Evolutionary conservation across 1,284 basidiomycete genomes (phyloP).

Genomic region (Lignosus rhinocerotis): DNA sequence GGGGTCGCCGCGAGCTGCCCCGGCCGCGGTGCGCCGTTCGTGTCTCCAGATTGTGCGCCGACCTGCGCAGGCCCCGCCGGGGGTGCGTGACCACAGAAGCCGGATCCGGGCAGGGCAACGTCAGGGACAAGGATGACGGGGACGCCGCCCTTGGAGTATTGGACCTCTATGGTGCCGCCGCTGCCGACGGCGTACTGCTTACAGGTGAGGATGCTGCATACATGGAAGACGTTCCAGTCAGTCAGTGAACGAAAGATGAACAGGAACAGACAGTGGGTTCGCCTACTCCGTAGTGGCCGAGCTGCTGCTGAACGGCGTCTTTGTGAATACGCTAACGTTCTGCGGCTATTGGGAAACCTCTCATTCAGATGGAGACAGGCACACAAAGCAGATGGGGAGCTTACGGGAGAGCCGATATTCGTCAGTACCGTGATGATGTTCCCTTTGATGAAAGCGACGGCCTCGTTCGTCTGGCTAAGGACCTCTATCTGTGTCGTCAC

Average conservation of each 20-base stretch:
- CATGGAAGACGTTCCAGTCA: not conserved
- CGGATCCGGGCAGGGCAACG: constrained; percentile 39
- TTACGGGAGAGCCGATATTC: constrained; percentile 74
- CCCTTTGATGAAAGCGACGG: constrained; percentile 75
- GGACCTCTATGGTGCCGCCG: constrained; percentile 53
- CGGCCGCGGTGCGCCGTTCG: constrained; percentile 1
- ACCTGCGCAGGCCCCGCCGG: not conserved
- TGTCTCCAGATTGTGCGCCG: constrained; percentile 6
- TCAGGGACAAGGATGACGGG: constrained; percentile 55
- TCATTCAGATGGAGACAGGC: not conserved
- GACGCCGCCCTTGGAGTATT: constrained; percentile 61
- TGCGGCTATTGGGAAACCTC: constrained; percentile 41
- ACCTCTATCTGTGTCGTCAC: constrained; percentile 56
- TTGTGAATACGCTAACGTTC: constrained; percentile 54
- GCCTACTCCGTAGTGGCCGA: constrained; percentile 57
- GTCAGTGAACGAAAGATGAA: constrained; percentile 3
- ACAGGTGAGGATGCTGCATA: constrained; percentile 57
- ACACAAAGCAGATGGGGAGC: constrained; percentile 23
- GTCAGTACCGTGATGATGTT: constrained; percentile 70
- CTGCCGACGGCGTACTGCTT: constrained; percentile 66
- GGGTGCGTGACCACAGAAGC: constrained; percentile 36
- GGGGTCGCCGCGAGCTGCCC: not conserved
- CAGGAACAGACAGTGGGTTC: not conserved
- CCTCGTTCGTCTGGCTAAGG: constrained; percentile 54
- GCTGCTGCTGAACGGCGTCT: constrained; percentile 49